A percentile compares a stretch with the other conserved stretches of the same genome.
Evolutionary conservation across 805 yeast species (phyloP).

Genomic region (Maudiozyma serrabonitensis): DNA sequence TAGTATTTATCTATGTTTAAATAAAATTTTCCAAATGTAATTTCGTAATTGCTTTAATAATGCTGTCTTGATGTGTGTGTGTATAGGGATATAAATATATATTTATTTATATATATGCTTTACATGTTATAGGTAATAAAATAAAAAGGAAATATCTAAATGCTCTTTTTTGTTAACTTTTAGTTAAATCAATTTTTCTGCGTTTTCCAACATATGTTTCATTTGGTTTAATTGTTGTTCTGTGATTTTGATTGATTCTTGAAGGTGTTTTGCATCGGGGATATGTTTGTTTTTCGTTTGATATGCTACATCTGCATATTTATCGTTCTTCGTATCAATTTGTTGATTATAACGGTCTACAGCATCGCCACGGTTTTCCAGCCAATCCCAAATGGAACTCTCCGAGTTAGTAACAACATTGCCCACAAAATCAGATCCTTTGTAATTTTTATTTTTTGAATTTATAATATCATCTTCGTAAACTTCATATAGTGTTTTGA

Average conservation of each 20-base stretch:
- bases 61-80: no score
- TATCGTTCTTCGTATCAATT: background rate
- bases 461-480: constrained; percentile 23
- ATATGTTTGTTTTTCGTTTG: background rate
- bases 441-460: constrained; percentile 5
- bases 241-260: constrained; percentile 23
- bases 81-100: no score
- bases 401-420: constrained; percentile 39
- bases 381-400: constrained; percentile 67
- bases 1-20: background rate
- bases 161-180: no score
- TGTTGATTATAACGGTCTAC: background rate
- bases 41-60: no score
- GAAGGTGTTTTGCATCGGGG: constrained; percentile 5
- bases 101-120: no score
- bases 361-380: constrained; percentile 33
- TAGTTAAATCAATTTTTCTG: background rate
- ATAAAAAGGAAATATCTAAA: no score
- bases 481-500: constrained; percentile 30
- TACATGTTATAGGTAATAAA: no score
- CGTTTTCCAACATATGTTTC: constrained; percentile 12
- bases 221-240: constrained; percentile 23
- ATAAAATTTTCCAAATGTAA: no score
- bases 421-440: constrained; percentile 5
- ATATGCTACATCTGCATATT: background rate